Conservation (phyloP, 2,329 filamentous ascomycete species). For the Trichoderma afroharzianum region DNA sequence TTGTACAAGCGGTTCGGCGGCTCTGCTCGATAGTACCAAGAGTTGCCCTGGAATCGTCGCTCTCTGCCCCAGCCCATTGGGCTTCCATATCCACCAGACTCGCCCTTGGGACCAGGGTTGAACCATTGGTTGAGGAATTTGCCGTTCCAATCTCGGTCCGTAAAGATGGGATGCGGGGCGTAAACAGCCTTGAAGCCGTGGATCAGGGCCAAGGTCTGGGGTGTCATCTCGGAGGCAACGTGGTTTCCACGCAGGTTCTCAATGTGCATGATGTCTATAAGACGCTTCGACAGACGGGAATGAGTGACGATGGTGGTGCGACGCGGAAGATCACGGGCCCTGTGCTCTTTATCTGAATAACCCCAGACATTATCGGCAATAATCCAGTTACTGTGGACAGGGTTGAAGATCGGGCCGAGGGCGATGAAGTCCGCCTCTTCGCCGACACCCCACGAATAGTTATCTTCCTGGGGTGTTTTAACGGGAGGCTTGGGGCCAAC, state of each 20-base stretch:
- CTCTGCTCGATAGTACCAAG: slow-evolving; percentile 59
- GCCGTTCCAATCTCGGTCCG: slow-evolving; percentile 68
- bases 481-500: slow-evolving; percentile 62
- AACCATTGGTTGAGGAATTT: slow-evolving; percentile 55
- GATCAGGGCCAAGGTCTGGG: slow-evolving; percentile 67
- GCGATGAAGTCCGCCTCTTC: slow-evolving; percentile 73
- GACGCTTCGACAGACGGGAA: slow-evolving; percentile 65
- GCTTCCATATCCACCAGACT: slow-evolving; percentile 51
- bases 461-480: slow-evolving; percentile 55
- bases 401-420: slow-evolving; percentile 77
- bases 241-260: slow-evolving; percentile 72
- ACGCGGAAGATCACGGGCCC: slow-evolving; percentile 58
- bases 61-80: slow-evolving; percentile 59
- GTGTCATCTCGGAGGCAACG: slow-evolving; percentile 77
- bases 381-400: slow-evolving; percentile 68
- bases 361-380: slow-evolving; percentile 66
- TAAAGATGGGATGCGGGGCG: slow-evolving; percentile 74
- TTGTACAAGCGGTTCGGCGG: slow-evolving; percentile 58
- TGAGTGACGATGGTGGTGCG: slow-evolving; percentile 77
- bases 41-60: slow-evolving; percentile 53
- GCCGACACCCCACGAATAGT: slow-evolving; percentile 72
- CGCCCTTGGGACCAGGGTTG: slow-evolving; percentile 55
- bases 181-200: slow-evolving; percentile 78
- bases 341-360: slow-evolving; percentile 51
- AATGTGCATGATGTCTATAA: slow-evolving; percentile 73